Percentiles rank a stretch among this genome's conserved stretches.
Conservation (phyloP, 768 basidiomycete species). For the Filobasidium wieringae region DNA sequence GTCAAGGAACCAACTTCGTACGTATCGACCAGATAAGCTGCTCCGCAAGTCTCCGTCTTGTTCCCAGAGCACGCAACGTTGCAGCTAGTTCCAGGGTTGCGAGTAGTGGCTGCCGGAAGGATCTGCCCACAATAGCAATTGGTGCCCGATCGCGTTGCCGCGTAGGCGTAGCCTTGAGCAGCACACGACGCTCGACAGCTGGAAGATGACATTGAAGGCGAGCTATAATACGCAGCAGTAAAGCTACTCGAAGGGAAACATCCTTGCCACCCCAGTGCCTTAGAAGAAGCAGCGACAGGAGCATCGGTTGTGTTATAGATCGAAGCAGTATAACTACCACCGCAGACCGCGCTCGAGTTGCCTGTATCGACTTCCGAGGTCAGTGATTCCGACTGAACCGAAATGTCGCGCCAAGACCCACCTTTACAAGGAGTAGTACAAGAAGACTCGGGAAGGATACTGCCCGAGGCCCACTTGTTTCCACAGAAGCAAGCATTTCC, state of each 20-base stretch:
- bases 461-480: slow-evolving; percentile 5
- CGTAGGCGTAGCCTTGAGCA: slow-evolving; percentile 17
- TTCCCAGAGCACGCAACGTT: slow-evolving; percentile 17
- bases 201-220: slow-evolving; percentile 17
- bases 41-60: slow-evolving; percentile 20
- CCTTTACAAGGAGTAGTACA: slow-evolving; percentile 15
- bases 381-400: not conserved
- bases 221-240: not conserved
- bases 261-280: slow-evolving; percentile 8
- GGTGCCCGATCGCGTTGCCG: slow-evolving; percentile 20
- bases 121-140: slow-evolving; percentile 23
- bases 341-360: slow-evolving; percentile 14
- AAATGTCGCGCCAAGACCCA: not conserved
- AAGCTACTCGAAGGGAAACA: slow-evolving; percentile 9
- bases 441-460: slow-evolving; percentile 8
- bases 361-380: not conserved
- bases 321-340: slow-evolving; percentile 11
- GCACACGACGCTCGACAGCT: slow-evolving; percentile 26
- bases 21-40: slow-evolving; percentile 10
- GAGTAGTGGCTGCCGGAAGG: not conserved
- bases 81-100: slow-evolving; percentile 17
- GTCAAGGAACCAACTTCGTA: slow-evolving; percentile 16
- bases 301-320: slow-evolving; percentile 20
- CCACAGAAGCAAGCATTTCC: slow-evolving; percentile 22
- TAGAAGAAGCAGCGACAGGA: not conserved